These are phyloP conservation scores for Penicillium sclerotiorum DNA, from an alignment of 2,329 filamentous ascomycete genomes.

Conservation along the genomic window DNA sequence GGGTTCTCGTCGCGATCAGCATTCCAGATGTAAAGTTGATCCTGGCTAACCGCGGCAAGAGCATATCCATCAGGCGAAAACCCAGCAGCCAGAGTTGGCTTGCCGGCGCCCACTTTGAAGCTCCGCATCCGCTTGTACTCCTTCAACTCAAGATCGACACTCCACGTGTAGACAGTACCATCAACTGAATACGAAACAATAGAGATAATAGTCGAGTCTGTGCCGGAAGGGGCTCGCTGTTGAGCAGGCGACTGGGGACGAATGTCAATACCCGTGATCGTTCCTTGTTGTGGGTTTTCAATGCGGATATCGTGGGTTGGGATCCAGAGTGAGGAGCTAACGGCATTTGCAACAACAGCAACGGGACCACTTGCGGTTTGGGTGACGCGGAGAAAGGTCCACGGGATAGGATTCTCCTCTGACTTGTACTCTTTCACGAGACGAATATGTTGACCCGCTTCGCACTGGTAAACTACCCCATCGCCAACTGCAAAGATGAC, in stretches of 20 bases:
- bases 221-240: slow-evolving; percentile 28
- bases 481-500: slow-evolving; percentile 45
- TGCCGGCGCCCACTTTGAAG: slow-evolving; percentile 38
- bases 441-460: slow-evolving; percentile 42
- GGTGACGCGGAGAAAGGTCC: slow-evolving; percentile 46
- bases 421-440: slow-evolving; percentile 39
- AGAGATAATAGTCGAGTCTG: slow-evolving; percentile 31
- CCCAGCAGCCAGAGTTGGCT: slow-evolving; percentile 44
- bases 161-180: slow-evolving; percentile 49
- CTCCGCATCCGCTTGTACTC: slow-evolving; percentile 41
- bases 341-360: slow-evolving; percentile 43
- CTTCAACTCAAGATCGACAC: slow-evolving; percentile 41
- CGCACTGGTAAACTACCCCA: slow-evolving; percentile 43
- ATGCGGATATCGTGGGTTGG: slow-evolving; percentile 47
- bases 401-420: slow-evolving; percentile 33
- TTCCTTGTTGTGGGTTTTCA: slow-evolving; percentile 43
- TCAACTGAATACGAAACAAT: slow-evolving; percentile 51
- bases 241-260: slow-evolving; percentile 36
- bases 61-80: slow-evolving; percentile 53
- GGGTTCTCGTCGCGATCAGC: slow-evolving; percentile 47
- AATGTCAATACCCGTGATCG: slow-evolving; percentile 49
- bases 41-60: slow-evolving; percentile 48
- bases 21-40: slow-evolving; percentile 51
- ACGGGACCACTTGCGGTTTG: slow-evolving; percentile 32
- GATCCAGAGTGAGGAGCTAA: slow-evolving; percentile 46